Percentiles rank a stretch among this genome's conserved stretches.
These are phyloP conservation scores for Paspalum notatum DNA, from an alignment of 176 grass and related monocot species.

Conservation along the genomic window DNA sequence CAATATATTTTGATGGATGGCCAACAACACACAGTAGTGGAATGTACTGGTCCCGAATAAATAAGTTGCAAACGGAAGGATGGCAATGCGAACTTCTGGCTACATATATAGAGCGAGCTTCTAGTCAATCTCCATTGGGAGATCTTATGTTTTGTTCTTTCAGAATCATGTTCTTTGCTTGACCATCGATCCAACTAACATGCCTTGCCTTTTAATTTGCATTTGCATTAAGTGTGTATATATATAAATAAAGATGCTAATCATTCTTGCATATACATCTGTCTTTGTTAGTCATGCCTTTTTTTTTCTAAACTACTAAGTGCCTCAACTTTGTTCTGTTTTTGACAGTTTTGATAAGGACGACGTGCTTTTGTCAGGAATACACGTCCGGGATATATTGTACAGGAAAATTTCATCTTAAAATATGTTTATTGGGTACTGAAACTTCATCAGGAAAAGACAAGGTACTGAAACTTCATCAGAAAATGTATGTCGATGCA, in stretches of 20 bases:
- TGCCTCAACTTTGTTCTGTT: not conserved
- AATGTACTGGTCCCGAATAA: not conserved
- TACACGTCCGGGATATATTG: too few species aligned
- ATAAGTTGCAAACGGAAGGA: not conserved
- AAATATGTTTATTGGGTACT: too few species aligned
- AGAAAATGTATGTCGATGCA: not conserved
- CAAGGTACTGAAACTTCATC: not conserved
- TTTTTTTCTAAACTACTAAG: not conserved
- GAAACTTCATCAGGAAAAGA: too few species aligned
- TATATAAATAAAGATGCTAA: not conserved
- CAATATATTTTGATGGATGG: too few species aligned
- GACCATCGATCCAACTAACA: not conserved
- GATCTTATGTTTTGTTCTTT: not conserved
- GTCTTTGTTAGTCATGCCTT: not conserved
- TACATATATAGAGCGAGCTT: not conserved
- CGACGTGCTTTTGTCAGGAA: not conserved
- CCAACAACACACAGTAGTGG: not conserved
- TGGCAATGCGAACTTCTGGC: not conserved
- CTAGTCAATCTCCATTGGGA: not conserved
- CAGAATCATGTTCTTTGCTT: slow-evolving; percentile 28
- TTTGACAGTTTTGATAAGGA: not conserved
- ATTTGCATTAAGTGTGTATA: not conserved
- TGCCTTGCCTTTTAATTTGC: not conserved
- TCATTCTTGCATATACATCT: not conserved
- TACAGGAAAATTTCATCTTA: too few species aligned